Evolutionary conservation across 2,329 filamentous ascomycete species (phyloP).

Genomic region (Aureobasidium musti): DNA sequence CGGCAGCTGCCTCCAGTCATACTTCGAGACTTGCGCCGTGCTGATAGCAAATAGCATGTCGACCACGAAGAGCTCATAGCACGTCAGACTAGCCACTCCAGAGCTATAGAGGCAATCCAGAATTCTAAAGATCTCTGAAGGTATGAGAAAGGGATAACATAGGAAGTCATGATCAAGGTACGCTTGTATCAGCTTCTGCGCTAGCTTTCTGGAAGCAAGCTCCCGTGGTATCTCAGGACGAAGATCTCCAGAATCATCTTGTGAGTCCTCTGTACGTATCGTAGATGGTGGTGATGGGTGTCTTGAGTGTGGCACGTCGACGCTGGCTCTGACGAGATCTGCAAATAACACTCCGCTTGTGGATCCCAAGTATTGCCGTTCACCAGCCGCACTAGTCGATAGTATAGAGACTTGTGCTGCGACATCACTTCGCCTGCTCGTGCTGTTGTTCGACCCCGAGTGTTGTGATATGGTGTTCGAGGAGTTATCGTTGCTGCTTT

Average conservation of each 20-base stretch:
- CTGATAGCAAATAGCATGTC: constrained; percentile 51
- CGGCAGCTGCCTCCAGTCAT: constrained; percentile 48
- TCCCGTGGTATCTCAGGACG: constrained; percentile 29
- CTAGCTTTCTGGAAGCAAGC: constrained; percentile 44
- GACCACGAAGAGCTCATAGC: constrained; percentile 46
- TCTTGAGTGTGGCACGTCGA: constrained; percentile 30
- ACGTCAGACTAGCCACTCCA: constrained; percentile 34
- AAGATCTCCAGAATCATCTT: constrained; percentile 23
- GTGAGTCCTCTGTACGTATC: not conserved
- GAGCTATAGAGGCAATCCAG: constrained; percentile 41
- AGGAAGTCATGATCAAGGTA: constrained; percentile 50
- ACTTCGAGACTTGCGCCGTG: constrained; percentile 49
- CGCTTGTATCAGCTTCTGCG: constrained; percentile 44
- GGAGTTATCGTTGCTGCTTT: constrained; percentile 16
- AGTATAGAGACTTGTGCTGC: constrained; percentile 49
- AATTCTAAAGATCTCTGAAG: constrained; percentile 37
- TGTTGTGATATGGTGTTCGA: not conserved
- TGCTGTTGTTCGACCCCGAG: not conserved
- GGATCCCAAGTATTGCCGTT: constrained; percentile 48
- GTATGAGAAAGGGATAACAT: constrained; percentile 48
- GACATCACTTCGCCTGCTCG: constrained; percentile 38
- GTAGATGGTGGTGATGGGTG: constrained; percentile 23
- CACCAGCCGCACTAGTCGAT: constrained; percentile 48
- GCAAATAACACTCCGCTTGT: constrained; percentile 49
- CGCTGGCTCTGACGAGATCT: constrained; percentile 43